Evolutionary conservation across 208 protist genomes (phyloP).

Genomic region (Leishmania tarentolae): DNA sequence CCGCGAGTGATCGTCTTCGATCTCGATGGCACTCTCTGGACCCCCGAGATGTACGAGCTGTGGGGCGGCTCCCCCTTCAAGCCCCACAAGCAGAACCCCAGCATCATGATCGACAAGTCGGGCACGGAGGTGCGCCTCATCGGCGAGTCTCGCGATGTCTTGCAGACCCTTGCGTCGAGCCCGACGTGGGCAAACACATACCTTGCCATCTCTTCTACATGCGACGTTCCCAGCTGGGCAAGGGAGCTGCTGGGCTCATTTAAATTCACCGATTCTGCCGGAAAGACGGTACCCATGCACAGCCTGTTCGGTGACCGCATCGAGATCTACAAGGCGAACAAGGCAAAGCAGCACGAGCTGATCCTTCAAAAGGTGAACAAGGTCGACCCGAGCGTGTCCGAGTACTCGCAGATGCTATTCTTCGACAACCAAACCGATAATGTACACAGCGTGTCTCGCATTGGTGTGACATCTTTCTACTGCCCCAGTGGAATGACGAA

Average conservation of each 20-base stretch:
- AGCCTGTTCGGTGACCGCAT: conserved; percentile 71
- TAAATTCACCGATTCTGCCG: conserved; percentile 39
- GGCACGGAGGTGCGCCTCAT: conserved; percentile 72
- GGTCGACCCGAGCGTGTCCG: conserved; percentile 42
- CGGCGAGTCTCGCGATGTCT: conserved; percentile 71
- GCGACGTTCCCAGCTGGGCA: conserved; percentile 88
- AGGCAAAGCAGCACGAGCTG: conserved; percentile 66
- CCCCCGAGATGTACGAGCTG: conserved; percentile 91
- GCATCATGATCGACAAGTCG: conserved; percentile 56
- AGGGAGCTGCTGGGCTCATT: conserved; percentile 73
- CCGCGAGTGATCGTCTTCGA: conserved; percentile 85
- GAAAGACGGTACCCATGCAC: conserved; percentile 56
- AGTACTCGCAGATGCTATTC: conserved; percentile 86
- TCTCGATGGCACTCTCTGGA: conserved; percentile 90
- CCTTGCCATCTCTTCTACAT: conserved; percentile 83
- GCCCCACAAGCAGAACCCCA: conserved; percentile 37
- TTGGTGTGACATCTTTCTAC: conserved; percentile 83
- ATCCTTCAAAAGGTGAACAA: conserved; percentile 53
- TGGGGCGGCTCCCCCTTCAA: conserved; percentile 81
- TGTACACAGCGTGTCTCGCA: conserved; percentile 57
- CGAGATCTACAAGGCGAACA: conserved; percentile 81
- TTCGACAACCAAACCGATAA: conserved; percentile 93
- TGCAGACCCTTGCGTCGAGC: conserved; percentile 57
- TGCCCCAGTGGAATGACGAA: conserved; percentile 74
- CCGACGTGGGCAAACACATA: conserved; percentile 57